Percentiles rank a stretch among this genome's conserved stretches.
phyloP scores from a whole-genome alignment of 768 basidiomycete genomes.

The Leccinum rimulosum region DNA sequence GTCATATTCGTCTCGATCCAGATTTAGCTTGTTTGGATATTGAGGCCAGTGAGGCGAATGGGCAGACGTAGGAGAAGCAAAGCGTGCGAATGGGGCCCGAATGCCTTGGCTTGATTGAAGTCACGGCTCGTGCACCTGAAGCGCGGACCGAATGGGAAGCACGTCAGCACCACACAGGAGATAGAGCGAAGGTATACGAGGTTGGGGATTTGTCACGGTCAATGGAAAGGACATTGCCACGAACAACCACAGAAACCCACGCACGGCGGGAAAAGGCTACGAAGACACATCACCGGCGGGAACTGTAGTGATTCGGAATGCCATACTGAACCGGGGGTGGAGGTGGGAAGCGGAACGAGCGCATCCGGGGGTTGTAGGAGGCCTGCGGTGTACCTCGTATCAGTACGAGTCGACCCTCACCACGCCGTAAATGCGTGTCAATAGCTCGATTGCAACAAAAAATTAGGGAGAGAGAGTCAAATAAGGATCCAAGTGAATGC shows the following conservation, averaged over 20 bases:
- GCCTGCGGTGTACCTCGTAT: too few relatives aligned
- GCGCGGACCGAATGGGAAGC: neutral
- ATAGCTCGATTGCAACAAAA: too few relatives aligned
- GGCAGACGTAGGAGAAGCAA: neutral
- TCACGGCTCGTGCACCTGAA: constrained; percentile 8
- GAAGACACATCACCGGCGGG: too few relatives aligned
- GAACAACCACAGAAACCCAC: too few relatives aligned
- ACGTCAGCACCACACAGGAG: constrained; percentile 9
- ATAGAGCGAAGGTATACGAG: neutral
- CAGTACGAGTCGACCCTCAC: too few relatives aligned
- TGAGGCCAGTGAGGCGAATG: constrained; percentile 2
- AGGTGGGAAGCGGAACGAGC: too few relatives aligned
- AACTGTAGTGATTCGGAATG: too few relatives aligned
- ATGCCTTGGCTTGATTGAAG: constrained; percentile 4
- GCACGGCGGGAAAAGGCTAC: too few relatives aligned
- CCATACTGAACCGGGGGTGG: too few relatives aligned
- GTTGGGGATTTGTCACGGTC: neutral
- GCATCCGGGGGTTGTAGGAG: too few relatives aligned
- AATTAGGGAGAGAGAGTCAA: neutral
- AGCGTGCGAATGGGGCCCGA: constrained; percentile 1
- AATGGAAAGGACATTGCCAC: neutral
- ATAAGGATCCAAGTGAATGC: constrained; percentile 18
- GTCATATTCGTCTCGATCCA: constrained; percentile 3
- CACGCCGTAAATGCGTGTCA: too few relatives aligned
- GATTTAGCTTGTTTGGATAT: neutral